Percentiles rank a stretch among this genome's conserved stretches.
Conservation (phyloP, 1,284 basidiomycete species). For the Austroboletus sp. region DNA sequence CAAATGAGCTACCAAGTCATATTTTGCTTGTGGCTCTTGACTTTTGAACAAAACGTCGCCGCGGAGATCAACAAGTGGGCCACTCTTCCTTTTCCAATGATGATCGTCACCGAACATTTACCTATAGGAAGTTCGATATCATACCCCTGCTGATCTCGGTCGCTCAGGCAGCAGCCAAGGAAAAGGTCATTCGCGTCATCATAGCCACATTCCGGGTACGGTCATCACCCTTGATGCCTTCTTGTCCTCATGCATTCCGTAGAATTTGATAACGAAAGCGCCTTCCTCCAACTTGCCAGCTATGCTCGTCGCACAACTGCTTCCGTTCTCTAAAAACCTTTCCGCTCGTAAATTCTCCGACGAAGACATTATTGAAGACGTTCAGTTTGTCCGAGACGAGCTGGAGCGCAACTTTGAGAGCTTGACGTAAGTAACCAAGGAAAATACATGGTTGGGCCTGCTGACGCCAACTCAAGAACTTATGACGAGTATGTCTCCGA, state of each 20-base stretch:
- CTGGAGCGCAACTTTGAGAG: slow-evolving; percentile 78
- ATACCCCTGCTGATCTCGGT: slow-evolving; percentile 83
- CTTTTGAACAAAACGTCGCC: slow-evolving; percentile 82
- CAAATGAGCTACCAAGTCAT: slow-evolving; percentile 94
- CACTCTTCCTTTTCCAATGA: not conserved
- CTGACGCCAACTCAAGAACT: slow-evolving; percentile 50
- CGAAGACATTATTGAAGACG: slow-evolving; percentile 89
- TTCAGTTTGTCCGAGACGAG: slow-evolving; percentile 79
- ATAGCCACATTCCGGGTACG: slow-evolving; percentile 82
- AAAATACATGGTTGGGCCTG: not conserved
- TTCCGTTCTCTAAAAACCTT: slow-evolving; percentile 84
- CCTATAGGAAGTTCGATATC: slow-evolving; percentile 74
- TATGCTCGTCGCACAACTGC: slow-evolving; percentile 83
- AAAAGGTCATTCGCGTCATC: slow-evolving; percentile 95
- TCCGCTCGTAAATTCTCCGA: slow-evolving; percentile 87
- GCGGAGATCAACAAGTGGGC: slow-evolving; percentile 73
- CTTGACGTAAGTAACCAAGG: slow-evolving; percentile 61
- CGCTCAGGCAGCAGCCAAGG: slow-evolving; percentile 88
- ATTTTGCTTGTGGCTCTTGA: slow-evolving; percentile 90
- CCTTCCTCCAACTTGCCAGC: slow-evolving; percentile 80
- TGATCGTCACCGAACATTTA: not conserved
- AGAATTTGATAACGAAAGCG: slow-evolving; percentile 85
- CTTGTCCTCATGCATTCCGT: slow-evolving; percentile 7
- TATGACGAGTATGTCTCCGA: slow-evolving; percentile 96
- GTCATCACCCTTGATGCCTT: not conserved